A percentile compares a stretch with the other conserved stretches of the same genome.
Conservation (phyloP, 2,329 filamentous ascomycete species). For the Penicillium sp. region DNA sequence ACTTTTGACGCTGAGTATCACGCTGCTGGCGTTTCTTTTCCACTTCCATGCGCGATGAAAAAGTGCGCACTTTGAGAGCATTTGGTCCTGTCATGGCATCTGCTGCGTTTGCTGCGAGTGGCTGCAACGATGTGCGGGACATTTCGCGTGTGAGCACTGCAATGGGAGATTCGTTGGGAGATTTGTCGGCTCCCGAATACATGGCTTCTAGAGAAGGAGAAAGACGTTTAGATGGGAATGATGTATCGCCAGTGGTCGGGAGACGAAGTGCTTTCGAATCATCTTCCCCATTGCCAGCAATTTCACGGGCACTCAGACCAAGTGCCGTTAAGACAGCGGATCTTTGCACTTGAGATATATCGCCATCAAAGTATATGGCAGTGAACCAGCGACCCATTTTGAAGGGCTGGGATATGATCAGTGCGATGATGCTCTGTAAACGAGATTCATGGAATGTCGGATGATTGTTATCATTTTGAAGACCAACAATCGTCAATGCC, state of each 20-base stretch:
- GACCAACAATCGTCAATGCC: conserved; percentile 71
- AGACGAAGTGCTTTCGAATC: conserved; percentile 46
- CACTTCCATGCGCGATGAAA: conserved; percentile 74
- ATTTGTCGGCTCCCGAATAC: conserved; percentile 55
- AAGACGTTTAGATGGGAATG: conserved; percentile 80
- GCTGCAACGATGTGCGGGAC: conserved; percentile 73
- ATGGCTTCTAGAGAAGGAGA: conserved; percentile 72
- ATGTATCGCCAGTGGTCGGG: conserved; percentile 36
- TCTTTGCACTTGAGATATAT: conserved; percentile 85
- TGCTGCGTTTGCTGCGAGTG: conserved; percentile 78
- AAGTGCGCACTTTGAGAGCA: conserved; percentile 83
- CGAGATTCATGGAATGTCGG: conserved; percentile 74
- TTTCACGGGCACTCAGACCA: conserved; percentile 78
- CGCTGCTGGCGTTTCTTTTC: conserved; percentile 55
- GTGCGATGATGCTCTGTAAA: conserved; percentile 77
- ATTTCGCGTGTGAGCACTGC: conserved; percentile 69
- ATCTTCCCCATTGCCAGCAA: conserved; percentile 72
- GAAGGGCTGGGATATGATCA: conserved; percentile 74
- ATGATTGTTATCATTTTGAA: conserved; percentile 84
- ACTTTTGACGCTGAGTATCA: conserved; percentile 51
- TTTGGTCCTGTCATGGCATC: conserved; percentile 79
- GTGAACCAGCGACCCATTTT: conserved; percentile 83
- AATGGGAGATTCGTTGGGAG: conserved; percentile 61
- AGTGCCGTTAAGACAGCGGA: conserved; percentile 79
- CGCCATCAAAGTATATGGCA: conserved; percentile 83